A percentile compares a stretch with the other conserved stretches of the same genome.
phyloP scores from a whole-genome alignment of 257 asterid species.

The Penstemon barbatus region DNA sequence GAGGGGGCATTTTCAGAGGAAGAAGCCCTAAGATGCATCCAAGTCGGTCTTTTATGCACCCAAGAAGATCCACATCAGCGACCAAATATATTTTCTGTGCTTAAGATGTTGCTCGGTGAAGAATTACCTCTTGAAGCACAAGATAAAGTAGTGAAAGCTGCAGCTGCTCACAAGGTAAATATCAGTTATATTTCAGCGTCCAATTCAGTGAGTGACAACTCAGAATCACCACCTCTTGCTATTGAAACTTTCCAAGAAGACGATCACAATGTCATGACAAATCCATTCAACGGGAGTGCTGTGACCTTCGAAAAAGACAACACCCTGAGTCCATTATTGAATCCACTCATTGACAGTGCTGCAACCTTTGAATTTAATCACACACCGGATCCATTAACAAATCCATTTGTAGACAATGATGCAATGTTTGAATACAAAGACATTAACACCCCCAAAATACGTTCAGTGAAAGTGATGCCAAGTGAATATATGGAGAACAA shows the following conservation, averaged over 20 bases:
- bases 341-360: too few species aligned
- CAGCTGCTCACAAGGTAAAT: neutral
- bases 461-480: too few species aligned
- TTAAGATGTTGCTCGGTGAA: neutral
- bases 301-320: constrained; percentile 3
- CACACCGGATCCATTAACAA: too few species aligned
- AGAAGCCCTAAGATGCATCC: neutral
- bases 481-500: neutral
- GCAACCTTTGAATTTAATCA: too few species aligned
- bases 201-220: neutral
- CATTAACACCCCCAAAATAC: too few species aligned
- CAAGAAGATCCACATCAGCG: neutral
- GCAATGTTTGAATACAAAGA: too few species aligned
- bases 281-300: too few species aligned
- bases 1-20: too few species aligned
- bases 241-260: neutral
- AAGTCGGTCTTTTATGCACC: constrained; percentile 27
- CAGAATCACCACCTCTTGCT: neutral
- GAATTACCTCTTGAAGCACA: neutral
- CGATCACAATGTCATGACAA: too few species aligned
- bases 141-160: neutral
- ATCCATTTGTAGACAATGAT: too few species aligned
- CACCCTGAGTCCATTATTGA: too few species aligned
- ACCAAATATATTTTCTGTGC: constrained; percentile 19
- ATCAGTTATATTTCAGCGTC: neutral